Base-by-base conservation (phyloP, 768 basidiomycete species). In the Mycena metata region DNA sequence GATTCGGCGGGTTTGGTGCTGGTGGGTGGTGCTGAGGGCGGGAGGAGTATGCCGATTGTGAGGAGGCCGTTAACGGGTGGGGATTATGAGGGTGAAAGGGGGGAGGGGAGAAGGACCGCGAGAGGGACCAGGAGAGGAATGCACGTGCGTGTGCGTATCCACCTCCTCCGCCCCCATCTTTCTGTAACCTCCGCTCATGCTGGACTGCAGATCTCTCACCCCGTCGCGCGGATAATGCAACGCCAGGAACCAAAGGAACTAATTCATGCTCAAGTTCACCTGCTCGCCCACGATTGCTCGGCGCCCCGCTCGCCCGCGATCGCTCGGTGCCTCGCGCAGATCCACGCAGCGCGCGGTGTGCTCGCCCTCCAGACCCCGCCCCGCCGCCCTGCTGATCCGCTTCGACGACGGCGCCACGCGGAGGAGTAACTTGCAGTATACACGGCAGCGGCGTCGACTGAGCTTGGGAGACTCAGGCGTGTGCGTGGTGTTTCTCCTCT, bases 221-320 rank as follows among this genome's bases (percentile, higher is more conserved):
- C 96, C 72, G 91, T 95, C 33, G 94, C 94, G 2, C 90, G n/a
- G n/a, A 91, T 95, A 64, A 85, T 94, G 33, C 88, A 89, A 71
- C 84, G 95, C 39, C 93, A 96, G 75, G 91, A 92, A 64, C 96
- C 30, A 6, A 30, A 30, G n/a, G n/a, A n/a, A n/a, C n/a, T n/a
- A n/a, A n/a, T n/a, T n/a, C n/a, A n/a, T n/a, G n/a, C n/a, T n/a
- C n/a, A n/a, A n/a, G n/a, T 30, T 96, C 79, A 85, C 96, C 59
- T 80, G 95, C 78, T 95, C 95, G 82, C 87, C 96, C 33, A 88
- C 91, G 30, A n/a, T 8, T 87, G 93, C 57, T 89, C 93, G 12
- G 87, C 91, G 15, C 93, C 96, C 77, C 91, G 94, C n/a, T n/a
- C n/a, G n/a, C n/a, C 84, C 96, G 21, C 93, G n/a, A n/a, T n/a